phyloP scores from a whole-genome alignment of 306 rosid genomes.

The Dalbergia oliveri region DNA sequence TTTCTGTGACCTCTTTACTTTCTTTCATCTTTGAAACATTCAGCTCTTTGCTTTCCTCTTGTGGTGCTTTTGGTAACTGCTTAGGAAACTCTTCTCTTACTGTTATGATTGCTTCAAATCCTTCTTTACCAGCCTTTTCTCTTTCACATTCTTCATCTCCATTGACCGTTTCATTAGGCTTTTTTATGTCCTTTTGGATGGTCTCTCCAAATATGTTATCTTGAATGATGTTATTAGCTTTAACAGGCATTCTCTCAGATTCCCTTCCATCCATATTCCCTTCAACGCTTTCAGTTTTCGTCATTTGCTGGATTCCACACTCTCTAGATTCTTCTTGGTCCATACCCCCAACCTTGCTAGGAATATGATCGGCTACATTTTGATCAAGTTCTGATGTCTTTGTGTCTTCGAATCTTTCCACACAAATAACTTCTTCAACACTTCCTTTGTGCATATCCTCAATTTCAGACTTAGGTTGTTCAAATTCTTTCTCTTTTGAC shows the following conservation, averaged over 20 bases:
- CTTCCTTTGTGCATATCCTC: conserved; percentile 24
- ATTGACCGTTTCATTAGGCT: not conserved
- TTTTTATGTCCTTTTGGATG: conserved; percentile 9
- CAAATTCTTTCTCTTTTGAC: conserved; percentile 15
- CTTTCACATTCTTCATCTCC: conserved; percentile 7
- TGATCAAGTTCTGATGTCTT: conserved; percentile 23
- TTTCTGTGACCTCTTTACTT: conserved; percentile 11
- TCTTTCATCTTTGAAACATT: conserved; percentile 18
- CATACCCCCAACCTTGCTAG: not conserved
- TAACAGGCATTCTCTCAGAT: not conserved
- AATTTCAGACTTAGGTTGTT: conserved; percentile 32
- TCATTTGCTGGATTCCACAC: conserved; percentile 11
- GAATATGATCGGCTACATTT: conserved; percentile 8
- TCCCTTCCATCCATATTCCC: conserved; percentile 39
- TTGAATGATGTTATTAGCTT: not conserved
- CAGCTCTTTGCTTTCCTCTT: not conserved
- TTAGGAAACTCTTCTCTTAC: conserved; percentile 30
- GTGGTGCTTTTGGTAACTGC: not conserved
- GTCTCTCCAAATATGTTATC: conserved; percentile 1
- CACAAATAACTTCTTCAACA: conserved; percentile 26
- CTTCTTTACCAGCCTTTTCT: conserved; percentile 29
- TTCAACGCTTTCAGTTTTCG: conserved; percentile 30
- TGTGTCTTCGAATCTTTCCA: conserved; percentile 27
- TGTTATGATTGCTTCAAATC: not conserved
- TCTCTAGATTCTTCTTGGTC: conserved; percentile 13